Base-by-base conservation (phyloP, 1,284 basidiomycete genomes). In the Chalciporus sp. region DNA sequence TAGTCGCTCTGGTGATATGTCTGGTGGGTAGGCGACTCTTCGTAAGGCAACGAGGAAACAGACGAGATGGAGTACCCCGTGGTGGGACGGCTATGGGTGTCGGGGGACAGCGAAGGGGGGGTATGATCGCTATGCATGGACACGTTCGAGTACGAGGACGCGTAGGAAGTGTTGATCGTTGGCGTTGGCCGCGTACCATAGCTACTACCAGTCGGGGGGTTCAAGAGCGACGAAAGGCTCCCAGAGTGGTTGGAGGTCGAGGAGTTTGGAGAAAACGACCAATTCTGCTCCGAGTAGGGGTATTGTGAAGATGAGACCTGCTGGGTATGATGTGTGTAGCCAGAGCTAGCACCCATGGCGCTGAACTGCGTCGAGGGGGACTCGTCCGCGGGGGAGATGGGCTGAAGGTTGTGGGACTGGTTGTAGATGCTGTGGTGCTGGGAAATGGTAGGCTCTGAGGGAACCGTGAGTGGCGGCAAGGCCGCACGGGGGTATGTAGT, bases 61-160 rank as follows among this genome's bases (percentile, higher is more conserved):
- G 88, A 90, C 2, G 87, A 85, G 52, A 89, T 88, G 27, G 88
- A 90, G 69, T 92, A 92, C 12, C 90, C 88, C 0, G 90, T 91
- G 1, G 85, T 86, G 3, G 90, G 90, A 47, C 90, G 83, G 69
- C 87, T 88, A 66, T 67, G 66, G 0, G 66, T 71, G 58, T 92
- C 90, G 3, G 90, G 90, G 2, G 90, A 92, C 55, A 89, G 69
- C 4, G 86, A 88, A 0, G 86, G 87, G 5, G 84, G 78, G 42
- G 81, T 86, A 59, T 86, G 85, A 58, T 86, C 85, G 43, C 74
- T 74, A 61, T 82, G 79, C 75, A 88, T 79, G 33, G 84, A 83
- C 70, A 88, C 78, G 27, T 79, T 81, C 14, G 85, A 82, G 70
- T 86, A 88, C 7, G 83, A 80, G 2, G 84, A 83, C 2, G 75